Conservation (phyloP, 1,139 yeast species). For the Yamadazyma mexicana region DNA sequence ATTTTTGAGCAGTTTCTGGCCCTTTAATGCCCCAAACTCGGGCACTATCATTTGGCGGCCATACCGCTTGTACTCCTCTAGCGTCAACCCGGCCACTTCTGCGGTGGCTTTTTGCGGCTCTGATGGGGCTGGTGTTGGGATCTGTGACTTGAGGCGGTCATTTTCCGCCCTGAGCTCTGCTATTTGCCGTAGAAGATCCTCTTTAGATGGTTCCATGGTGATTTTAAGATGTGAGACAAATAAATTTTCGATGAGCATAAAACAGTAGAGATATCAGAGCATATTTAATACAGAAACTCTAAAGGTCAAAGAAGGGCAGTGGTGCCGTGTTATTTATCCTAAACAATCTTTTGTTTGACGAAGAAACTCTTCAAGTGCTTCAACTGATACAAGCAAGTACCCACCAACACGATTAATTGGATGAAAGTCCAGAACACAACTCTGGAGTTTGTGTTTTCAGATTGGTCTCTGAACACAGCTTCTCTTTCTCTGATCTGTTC, state of each 20-base stretch:
- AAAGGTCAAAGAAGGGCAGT: not conserved
- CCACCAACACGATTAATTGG: constrained; percentile 46
- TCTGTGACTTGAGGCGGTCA: constrained; percentile 14
- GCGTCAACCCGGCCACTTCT: constrained; percentile 23
- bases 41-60: constrained; percentile 97
- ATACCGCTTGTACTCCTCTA: constrained; percentile 77
- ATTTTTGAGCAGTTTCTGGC: constrained; percentile 59
- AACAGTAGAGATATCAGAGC: not conserved
- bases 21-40: constrained; percentile 53
- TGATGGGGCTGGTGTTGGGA: not conserved
- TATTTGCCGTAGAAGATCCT: constrained; percentile 22
- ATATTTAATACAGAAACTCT: no score
- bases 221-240: not conserved
- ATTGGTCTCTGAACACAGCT: constrained; percentile 48
- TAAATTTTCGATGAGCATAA: constrained; percentile 1
- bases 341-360: constrained; percentile 52
- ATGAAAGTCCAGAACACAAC: constrained; percentile 49
- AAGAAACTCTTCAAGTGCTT: constrained; percentile 53
- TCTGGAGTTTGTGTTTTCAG: constrained; percentile 47
- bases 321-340: constrained; percentile 8
- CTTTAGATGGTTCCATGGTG: constrained; percentile 6
- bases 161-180: constrained; percentile 27
- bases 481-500: constrained; percentile 49
- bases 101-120: not conserved
- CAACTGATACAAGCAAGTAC: constrained; percentile 51